Evolutionary conservation across 176 grass and related monocot genomes (phyloP), one percentile per base, ranked within the genome.

Genomic region (Aegilops umbellulata): DNA sequence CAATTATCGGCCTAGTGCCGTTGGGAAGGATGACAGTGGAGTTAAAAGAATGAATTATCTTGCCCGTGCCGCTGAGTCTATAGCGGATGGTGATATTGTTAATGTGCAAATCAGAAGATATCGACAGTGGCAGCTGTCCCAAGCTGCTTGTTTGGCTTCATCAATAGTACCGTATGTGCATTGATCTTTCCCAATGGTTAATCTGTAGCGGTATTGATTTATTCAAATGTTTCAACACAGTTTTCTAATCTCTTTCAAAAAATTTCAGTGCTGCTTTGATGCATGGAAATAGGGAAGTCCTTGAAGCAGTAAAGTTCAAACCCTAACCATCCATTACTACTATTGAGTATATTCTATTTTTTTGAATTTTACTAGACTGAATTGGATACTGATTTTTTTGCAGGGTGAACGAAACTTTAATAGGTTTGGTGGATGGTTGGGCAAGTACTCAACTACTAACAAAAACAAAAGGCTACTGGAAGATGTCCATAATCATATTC

Each of bases 21-120:
- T 89, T 5, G 90, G 94, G 11, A 99, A 94, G 82, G 97, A 99
- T 84, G 97, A 99, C 19, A 96, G 83, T 87, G 97, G 97, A 87
- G 88, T 99, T 84, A 99, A 96, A 92, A 90, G 97, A 87, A 89
- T 99, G 97, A 91, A 93, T 53, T 82, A 83, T 71, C 90, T 99
- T 84, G 92, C 97, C 44, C 84, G 8, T 63, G 90, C 94, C 23
- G 97, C 97, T 63, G 97, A 99, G 65, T 96, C 92, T 85, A 91
- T 99, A 87, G 86, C 92, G 3, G 90, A 95, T 13, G 90, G 92
- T 61, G 97, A 99, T 88, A 91, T 99, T 78, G 92, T 99, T 75
- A 99, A 96, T 94, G 92, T 99, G 66, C 97, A 99, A 83, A 99
- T 99, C 81, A 96, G 97, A 87, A 89, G 97, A 94, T 96, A 99